Conservation (phyloP, 345 rosid species). For the Eucalyptus regnans region DNA sequence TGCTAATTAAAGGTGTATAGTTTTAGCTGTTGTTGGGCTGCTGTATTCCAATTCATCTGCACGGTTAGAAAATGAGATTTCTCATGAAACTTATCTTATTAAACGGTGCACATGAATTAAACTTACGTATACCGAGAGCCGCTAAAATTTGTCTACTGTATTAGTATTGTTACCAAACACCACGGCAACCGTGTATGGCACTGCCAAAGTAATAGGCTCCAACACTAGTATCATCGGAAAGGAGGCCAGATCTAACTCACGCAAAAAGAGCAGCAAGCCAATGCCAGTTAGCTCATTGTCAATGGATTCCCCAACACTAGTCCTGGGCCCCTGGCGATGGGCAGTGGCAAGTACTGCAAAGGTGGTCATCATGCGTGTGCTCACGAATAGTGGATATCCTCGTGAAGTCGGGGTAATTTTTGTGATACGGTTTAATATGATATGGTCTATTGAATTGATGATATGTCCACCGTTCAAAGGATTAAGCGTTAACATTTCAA, state of each 20-base stretch:
- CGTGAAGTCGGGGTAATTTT: background rate
- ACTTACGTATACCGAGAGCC: background rate
- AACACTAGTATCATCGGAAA: background rate
- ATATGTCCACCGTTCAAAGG: background rate
- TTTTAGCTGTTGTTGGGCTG: background rate
- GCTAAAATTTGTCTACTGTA: accelerated
- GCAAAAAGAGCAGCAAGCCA: too few relatives aligned
- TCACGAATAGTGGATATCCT: background rate
- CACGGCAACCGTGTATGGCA: background rate
- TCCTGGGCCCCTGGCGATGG: background rate
- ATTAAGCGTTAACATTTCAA: background rate
- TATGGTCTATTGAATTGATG: too few relatives aligned
- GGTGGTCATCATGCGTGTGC: background rate
- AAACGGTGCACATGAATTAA: background rate
- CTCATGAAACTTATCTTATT: background rate
- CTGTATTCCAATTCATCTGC: background rate
- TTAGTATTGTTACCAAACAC: background rate
- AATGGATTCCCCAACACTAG: too few relatives aligned
- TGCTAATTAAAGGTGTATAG: background rate
- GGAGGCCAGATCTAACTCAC: background rate
- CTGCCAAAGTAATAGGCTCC: background rate
- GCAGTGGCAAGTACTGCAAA: background rate
- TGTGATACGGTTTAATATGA: background rate
- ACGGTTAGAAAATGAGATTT: background rate
- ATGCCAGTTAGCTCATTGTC: background rate